Percentiles rank a stretch among this genome's conserved stretches.
These are phyloP conservation scores for Penicillium bialowiezense DNA, from an alignment of 495 filamentous ascomycete species.

Conservation along the genomic window DNA sequence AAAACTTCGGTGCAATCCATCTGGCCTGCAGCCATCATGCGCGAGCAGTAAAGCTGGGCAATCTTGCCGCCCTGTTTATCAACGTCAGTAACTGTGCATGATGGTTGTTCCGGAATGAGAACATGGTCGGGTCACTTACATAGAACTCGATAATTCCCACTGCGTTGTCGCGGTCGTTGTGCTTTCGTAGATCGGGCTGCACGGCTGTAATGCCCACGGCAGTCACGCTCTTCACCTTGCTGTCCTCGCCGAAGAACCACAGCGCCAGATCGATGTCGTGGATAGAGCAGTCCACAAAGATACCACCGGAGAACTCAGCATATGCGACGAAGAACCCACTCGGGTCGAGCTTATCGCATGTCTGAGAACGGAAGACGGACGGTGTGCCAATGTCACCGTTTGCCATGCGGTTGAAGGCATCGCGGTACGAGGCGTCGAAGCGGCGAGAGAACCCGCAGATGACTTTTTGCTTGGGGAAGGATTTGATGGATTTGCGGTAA, in stretches of 20 bases:
- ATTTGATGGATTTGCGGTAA: neutral
- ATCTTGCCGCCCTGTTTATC: slow-evolving; percentile 43
- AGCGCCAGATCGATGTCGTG: slow-evolving; percentile 58
- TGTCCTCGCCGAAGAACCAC: slow-evolving; percentile 55
- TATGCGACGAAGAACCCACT: slow-evolving; percentile 56
- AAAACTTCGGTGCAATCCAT: slow-evolving; percentile 64
- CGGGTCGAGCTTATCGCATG: slow-evolving; percentile 56
- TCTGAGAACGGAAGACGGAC: slow-evolving; percentile 49
- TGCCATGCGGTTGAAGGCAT: slow-evolving; percentile 14
- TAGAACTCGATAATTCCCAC: slow-evolving; percentile 63
- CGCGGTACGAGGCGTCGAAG: slow-evolving; percentile 47
- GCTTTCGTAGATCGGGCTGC: slow-evolving; percentile 55
- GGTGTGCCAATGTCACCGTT: slow-evolving; percentile 35
- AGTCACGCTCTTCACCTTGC: slow-evolving; percentile 47
- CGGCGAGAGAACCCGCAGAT: slow-evolving; percentile 52
- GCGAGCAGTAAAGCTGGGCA: slow-evolving; percentile 56
- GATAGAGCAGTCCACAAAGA: slow-evolving; percentile 58
- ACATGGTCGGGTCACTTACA: slow-evolving; percentile 2
- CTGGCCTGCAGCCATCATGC: slow-evolving; percentile 66
- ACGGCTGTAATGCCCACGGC: slow-evolving; percentile 58
- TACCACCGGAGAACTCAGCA: slow-evolving; percentile 56
- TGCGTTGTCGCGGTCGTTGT: slow-evolving; percentile 62
- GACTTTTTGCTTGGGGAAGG: slow-evolving; percentile 28
- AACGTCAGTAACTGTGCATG: too few species aligned
- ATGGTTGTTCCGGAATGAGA: neutral